Conservation (phyloP, 805 yeast species). For the Candida alai region DNA sequence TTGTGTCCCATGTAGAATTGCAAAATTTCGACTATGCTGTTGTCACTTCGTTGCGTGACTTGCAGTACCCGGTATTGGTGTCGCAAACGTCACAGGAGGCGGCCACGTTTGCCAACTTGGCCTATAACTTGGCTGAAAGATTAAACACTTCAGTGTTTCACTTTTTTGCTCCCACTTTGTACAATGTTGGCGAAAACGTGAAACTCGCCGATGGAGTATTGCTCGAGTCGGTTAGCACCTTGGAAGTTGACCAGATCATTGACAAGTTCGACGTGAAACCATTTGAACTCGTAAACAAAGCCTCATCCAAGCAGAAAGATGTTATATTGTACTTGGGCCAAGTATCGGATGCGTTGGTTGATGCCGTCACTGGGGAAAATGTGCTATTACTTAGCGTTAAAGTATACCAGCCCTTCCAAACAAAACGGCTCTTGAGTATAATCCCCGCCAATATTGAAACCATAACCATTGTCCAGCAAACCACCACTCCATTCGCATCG, state of each 20-base stretch:
- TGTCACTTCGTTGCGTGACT: constrained; percentile 70
- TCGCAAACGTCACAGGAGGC: constrained; percentile 61
- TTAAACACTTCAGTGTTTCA: constrained; percentile 63
- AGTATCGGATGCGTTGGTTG: constrained; percentile 40
- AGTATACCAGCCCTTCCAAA: constrained; percentile 70
- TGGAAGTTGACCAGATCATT: constrained; percentile 21
- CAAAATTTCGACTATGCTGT: constrained; percentile 61
- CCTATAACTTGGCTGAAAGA: constrained; percentile 53
- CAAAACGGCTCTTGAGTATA: constrained; percentile 43
- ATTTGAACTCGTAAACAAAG: constrained; percentile 27
- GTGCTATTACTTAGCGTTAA: constrained; percentile 55
- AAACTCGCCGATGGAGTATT: constrained; percentile 14
- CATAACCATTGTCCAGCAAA: constrained; percentile 66
- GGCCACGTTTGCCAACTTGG: constrained; percentile 42
- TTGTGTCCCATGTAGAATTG: constrained; percentile 61
- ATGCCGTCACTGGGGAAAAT: constrained; percentile 32
- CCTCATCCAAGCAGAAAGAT: constrained; percentile 36
- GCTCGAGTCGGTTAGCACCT: constrained; percentile 13
- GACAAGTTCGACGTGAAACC: constrained; percentile 23
- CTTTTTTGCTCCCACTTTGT: constrained; percentile 46
- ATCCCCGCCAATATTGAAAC: constrained; percentile 54
- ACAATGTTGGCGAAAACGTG: constrained; percentile 11
- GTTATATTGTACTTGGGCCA: constrained; percentile 66
- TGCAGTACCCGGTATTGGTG: constrained; percentile 59
- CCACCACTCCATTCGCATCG: constrained; percentile 24